Conservation (phyloP, 2,329 filamentous ascomycete species). For the Parastagonospora nodorum region DNA sequence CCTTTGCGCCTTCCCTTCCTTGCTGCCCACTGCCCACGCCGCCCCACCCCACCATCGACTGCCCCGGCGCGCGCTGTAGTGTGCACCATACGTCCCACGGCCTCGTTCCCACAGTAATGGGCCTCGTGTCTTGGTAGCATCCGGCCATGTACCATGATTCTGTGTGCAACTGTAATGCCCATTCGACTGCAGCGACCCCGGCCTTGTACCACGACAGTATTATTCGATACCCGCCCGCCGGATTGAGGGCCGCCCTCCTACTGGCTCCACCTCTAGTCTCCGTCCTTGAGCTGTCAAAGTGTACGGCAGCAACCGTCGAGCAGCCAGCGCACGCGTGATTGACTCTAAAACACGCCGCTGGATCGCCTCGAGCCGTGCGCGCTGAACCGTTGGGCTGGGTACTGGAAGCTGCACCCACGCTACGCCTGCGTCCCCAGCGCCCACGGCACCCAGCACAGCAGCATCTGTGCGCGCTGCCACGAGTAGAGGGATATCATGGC, state of each 20-base stretch:
- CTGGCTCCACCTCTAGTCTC: conserved; percentile 20
- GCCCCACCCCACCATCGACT: conserved; percentile 16
- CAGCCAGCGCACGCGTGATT: conserved; percentile 49
- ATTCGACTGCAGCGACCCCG: conserved; percentile 45
- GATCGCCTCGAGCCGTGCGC: conserved; percentile 41
- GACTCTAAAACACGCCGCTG: conserved; percentile 48
- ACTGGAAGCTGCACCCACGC: conserved; percentile 46
- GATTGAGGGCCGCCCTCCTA: conserved; percentile 33
- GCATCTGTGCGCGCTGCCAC: conserved; percentile 38
- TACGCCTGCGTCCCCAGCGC: conserved; percentile 48
- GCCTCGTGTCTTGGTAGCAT: conserved; percentile 38
- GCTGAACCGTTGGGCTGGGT: conserved; percentile 43
- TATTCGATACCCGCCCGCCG: conserved; percentile 48
- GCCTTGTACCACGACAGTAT: conserved; percentile 43
- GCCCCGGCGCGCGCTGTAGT: conserved; percentile 2
- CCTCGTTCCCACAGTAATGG: conserved; percentile 37
- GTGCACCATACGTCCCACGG: neutral
- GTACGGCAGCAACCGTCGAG: conserved; percentile 43
- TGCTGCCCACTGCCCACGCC: conserved; percentile 9
- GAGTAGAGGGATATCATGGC: conserved; percentile 52
- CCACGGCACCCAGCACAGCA: conserved; percentile 38
- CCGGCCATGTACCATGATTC: conserved; percentile 38
- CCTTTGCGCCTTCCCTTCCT: conserved; percentile 19
- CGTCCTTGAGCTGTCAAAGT: conserved; percentile 36
- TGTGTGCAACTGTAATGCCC: conserved; percentile 39